Base-by-base conservation (phyloP, 2,329 filamentous ascomycete species). In the Monosporascus sp. region DNA sequence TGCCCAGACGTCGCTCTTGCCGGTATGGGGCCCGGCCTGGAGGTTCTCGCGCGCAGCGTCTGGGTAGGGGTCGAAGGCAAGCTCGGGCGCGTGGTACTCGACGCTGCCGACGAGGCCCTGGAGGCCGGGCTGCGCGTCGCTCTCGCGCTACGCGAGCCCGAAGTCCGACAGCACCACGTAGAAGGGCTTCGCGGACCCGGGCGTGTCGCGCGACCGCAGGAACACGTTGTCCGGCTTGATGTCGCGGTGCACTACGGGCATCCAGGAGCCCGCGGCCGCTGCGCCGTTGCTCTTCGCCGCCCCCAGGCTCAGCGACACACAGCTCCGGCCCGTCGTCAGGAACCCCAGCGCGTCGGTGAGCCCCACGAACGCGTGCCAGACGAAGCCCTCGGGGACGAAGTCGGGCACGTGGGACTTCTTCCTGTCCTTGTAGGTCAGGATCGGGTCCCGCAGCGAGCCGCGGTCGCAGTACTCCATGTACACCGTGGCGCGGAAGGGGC, bases 151-250 rank as follows among this genome's bases (percentile, higher is more conserved):
- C 34, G 55, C 53, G 8, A 59, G 40, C 24, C 55, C 60, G 19
- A 60, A 59, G 43, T 62, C 60, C 2, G 56, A 53, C 9, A 62
- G 51, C 16, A 62, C 31, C 11, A 54, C 52, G 44, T 61, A 56
- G 19, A 56, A 50, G 0, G 56, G 58, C n/a, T 60, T 58, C 6
- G 14, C 49, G 17, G 58, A 61, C 20, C 56, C 55, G 3, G 55
- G 58, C 6, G 58, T 57, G 31, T 56, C 49, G 51, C 55, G 53
- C 24, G 56, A 60, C n/a, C 54, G 51, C 16, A 62, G 51, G 53
- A 62, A 57, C 43, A 62, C 51, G 44, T 62, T 62, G 52, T 52
- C 55, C 19, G 58, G 58, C 40, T 59, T 62, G 50, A 61, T 61
- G 31, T 62, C 60, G n/a, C 60, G 52, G 41, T 62, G 60, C 17